Evolutionary conservation across 345 rosid genomes (phyloP).

Genomic region (Xanthoceras sorbifolium): DNA sequence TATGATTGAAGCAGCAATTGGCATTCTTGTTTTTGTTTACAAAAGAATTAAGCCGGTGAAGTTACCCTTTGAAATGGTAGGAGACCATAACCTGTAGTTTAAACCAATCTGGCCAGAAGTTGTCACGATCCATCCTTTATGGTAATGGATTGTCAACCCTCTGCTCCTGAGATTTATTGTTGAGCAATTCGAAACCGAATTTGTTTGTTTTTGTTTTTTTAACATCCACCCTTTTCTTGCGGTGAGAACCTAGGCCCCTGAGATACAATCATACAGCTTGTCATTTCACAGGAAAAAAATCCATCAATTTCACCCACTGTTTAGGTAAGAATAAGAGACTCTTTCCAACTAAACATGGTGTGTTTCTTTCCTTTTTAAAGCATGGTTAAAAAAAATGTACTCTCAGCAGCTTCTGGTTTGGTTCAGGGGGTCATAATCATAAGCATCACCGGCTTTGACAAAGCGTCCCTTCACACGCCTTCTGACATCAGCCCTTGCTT

Average conservation of each 20-base stretch:
- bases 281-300: slow-evolving; percentile 26
- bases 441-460: slow-evolving; percentile 94
- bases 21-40: slow-evolving; percentile 18
- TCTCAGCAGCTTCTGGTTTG: slow-evolving; percentile 85
- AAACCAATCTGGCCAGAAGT: slow-evolving; percentile 15
- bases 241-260: slow-evolving; percentile 25
- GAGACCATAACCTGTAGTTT: slow-evolving; percentile 15
- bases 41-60: slow-evolving; percentile 15
- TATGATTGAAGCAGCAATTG: slow-evolving; percentile 13
- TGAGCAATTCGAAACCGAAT: slow-evolving; percentile 24
- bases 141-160: slow-evolving; percentile 20
- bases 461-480: slow-evolving; percentile 95
- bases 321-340: slow-evolving; percentile 27
- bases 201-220: slow-evolving; percentile 11
- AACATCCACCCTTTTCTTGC: slow-evolving; percentile 19
- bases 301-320: slow-evolving; percentile 24
- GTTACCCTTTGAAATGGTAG: background rate
- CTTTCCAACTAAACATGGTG: slow-evolving; percentile 27
- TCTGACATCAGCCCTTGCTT: slow-evolving; percentile 98
- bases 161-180: slow-evolving; percentile 25
- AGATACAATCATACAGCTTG: slow-evolving; percentile 32
- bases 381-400: slow-evolving; percentile 32
- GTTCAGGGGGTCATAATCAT: slow-evolving; percentile 86
- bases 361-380: slow-evolving; percentile 34
- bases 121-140: slow-evolving; percentile 21